Percentiles rank a stretch among this genome's conserved stretches.
Evolutionary conservation across 1,139 yeast species (phyloP).

Genomic region (Sugiyamaella castrensis): DNA sequence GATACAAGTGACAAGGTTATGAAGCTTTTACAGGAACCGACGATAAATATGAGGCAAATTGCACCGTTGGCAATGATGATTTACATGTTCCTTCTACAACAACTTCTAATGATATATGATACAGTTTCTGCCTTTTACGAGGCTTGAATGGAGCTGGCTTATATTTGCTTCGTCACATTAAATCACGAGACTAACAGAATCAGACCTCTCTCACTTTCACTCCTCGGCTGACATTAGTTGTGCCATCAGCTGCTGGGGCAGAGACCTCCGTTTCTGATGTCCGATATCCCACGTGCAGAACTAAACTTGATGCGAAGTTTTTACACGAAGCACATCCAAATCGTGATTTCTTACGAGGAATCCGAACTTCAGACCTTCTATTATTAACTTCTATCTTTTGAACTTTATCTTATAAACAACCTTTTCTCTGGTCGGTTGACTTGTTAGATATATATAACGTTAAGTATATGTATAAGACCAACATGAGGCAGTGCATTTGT

Average conservation of each 20-base stretch:
- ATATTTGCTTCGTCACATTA: slow-evolving; percentile 9
- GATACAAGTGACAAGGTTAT: not conserved
- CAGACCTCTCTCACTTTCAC: too few relatives aligned
- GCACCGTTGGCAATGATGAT: not conserved
- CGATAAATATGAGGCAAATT: not conserved
- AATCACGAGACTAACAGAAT: too few relatives aligned
- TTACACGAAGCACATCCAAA: slow-evolving; percentile 17
- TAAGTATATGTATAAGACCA: too few relatives aligned
- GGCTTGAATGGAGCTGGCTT: slow-evolving; percentile 1
- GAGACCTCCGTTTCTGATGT: too few relatives aligned
- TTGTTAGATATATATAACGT: too few relatives aligned
- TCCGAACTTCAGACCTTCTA: not conserved
- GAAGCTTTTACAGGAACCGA: not conserved
- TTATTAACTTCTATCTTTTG: not conserved
- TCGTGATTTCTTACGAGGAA: slow-evolving; percentile 8
- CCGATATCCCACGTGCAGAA: too few relatives aligned
- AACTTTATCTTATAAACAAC: too few relatives aligned
- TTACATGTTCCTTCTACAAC: not conserved
- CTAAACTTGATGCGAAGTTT: slow-evolving; percentile 18
- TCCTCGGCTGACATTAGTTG: too few relatives aligned
- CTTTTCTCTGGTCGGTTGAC: too few relatives aligned
- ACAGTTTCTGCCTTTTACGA: not conserved
- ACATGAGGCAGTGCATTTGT: too few relatives aligned
- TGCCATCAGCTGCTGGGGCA: too few relatives aligned
- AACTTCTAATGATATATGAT: not conserved